Conservation (phyloP, 768 basidiomycete species). For the Cubamyces lactineus region DNA sequence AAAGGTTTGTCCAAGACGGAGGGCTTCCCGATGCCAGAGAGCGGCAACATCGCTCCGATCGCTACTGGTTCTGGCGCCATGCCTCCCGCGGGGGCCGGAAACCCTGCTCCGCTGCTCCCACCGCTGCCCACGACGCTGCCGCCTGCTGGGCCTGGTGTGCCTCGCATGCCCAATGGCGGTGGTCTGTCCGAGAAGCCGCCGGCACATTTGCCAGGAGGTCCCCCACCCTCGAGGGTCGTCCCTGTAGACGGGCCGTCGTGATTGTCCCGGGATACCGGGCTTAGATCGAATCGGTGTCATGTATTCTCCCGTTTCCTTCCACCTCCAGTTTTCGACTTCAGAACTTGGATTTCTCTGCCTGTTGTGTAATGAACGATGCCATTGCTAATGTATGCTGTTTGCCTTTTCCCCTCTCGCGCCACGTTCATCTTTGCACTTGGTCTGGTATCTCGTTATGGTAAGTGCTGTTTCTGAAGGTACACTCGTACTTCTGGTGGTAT, state of each 20-base stretch:
- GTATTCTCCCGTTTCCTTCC: background rate
- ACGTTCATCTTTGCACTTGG: background rate
- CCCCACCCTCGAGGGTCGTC: conserved; percentile 18
- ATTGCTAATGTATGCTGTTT: conserved; percentile 5
- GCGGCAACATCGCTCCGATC: conserved; percentile 19
- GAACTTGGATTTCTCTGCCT: background rate
- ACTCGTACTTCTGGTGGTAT: too few relatives aligned
- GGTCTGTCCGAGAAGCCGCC: conserved; percentile 8
- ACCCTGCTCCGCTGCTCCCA: conserved; percentile 8
- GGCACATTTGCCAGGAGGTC: conserved; percentile 1
- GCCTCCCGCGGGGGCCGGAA: background rate
- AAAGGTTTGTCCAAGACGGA: conserved; percentile 18
- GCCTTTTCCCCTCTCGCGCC: background rate
- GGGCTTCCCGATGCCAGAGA: conserved; percentile 18
- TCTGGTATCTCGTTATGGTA: background rate
- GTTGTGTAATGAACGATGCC: conserved; percentile 3
- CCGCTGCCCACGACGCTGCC: conserved; percentile 7
- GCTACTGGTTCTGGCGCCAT: background rate
- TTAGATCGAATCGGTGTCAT: background rate
- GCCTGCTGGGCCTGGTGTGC: background rate
- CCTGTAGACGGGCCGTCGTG: conserved; percentile 27
- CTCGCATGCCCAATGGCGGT: conserved; percentile 19
- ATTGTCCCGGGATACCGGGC: background rate
- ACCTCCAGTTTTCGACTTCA: background rate
- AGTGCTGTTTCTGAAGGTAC: too few relatives aligned